phyloP scores from a whole-genome alignment of 75 land plant genomes.

The Selaginella moellendorffii region DNA sequence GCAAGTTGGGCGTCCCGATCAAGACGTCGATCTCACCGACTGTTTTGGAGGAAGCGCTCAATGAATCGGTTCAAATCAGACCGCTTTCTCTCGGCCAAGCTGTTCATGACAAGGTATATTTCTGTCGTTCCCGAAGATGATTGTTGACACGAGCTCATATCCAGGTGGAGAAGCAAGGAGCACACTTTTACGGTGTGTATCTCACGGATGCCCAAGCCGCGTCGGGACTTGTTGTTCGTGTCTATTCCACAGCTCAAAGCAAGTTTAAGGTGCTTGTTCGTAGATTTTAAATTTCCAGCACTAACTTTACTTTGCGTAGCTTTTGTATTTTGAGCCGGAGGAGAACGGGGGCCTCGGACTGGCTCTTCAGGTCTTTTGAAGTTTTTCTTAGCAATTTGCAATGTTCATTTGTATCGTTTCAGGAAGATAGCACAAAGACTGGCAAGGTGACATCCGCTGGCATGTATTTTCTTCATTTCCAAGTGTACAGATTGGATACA shows the following conservation, averaged over 20 bases:
- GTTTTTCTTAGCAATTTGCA: neutral
- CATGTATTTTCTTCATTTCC: slow-evolving; percentile 10
- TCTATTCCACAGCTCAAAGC: neutral
- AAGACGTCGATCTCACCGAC: slow-evolving; percentile 5
- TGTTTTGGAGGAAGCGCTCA: slow-evolving; percentile 7
- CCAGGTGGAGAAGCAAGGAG: slow-evolving; percentile 4
- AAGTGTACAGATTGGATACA: slow-evolving; percentile 9
- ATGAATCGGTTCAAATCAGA: neutral
- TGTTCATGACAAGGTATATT: slow-evolving; percentile 3
- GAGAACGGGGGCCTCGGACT: slow-evolving; percentile 5
- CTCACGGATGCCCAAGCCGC: neutral
- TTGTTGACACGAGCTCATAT: neutral
- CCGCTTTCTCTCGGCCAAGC: slow-evolving; percentile 1
- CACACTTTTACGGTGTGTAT: slow-evolving; percentile 1
- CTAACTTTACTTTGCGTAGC: neutral
- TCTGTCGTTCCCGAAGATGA: neutral
- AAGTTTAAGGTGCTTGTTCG: neutral
- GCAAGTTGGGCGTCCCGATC: slow-evolving; percentile 8
- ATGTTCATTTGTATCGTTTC: no score
- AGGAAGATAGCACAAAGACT: slow-evolving; percentile 8
- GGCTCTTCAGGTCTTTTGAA: neutral
- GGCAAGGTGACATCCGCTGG: slow-evolving; percentile 5
- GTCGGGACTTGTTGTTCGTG: neutral
- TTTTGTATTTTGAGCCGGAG: slow-evolving; percentile 4
- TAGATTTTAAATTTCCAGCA: neutral